Evolutionary conservation across 768 basidiomycete genomes (phyloP).

Genomic region (Amanita fuliginea): DNA sequence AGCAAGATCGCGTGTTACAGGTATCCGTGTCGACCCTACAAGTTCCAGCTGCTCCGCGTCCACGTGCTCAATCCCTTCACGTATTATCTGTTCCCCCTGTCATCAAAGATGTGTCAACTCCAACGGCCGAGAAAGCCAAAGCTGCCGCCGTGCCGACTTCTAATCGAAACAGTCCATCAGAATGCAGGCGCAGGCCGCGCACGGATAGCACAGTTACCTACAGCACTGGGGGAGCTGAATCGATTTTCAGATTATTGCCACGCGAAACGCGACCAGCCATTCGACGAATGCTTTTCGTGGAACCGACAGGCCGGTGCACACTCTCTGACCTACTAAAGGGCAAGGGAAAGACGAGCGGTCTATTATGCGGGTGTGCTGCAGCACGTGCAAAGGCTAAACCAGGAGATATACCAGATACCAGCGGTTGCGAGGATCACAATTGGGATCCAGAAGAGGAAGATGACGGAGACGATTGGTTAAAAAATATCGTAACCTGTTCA

Average conservation of each 20-base stretch:
- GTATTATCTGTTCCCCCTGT: neutral
- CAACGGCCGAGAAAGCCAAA: neutral
- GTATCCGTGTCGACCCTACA: conserved; percentile 5
- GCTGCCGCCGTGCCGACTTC: neutral
- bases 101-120: neutral
- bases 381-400: neutral
- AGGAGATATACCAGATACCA: conserved; percentile 14
- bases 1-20: conserved; percentile 14
- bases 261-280: conserved; percentile 86
- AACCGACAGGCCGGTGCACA: conserved; percentile 83
- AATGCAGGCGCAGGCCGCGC: conserved; percentile 27
- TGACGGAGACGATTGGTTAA: conserved; percentile 85
- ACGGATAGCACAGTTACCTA: conserved; percentile 52
- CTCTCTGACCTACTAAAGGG: conserved; percentile 86
- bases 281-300: conserved; percentile 89
- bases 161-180: neutral
- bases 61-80: conserved; percentile 4
- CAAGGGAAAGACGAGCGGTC: conserved; percentile 56
- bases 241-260: conserved; percentile 92
- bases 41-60: neutral
- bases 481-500: conserved; percentile 61
- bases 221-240: conserved; percentile 73
- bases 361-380: conserved; percentile 70
- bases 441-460: conserved; percentile 58
- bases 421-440: conserved; percentile 53